Evolutionary conservation across 306 rosid species (phyloP).

Genomic region (Lupinus albus): DNA sequence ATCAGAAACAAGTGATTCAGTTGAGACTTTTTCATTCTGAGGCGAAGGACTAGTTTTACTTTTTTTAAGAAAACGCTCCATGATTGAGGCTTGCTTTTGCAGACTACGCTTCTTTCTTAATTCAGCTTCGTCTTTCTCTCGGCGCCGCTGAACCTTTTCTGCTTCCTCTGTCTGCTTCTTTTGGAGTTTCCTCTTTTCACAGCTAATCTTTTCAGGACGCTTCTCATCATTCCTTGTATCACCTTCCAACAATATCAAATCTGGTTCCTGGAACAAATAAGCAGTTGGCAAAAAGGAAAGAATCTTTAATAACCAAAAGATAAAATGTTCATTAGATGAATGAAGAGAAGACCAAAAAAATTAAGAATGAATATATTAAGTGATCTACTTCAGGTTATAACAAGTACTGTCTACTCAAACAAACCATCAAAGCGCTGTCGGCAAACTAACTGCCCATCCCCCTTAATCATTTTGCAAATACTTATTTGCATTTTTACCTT

Average conservation of each 20-base stretch:
- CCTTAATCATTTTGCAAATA: not conserved
- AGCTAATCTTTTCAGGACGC: conserved; percentile 51
- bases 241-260: conserved; percentile 45
- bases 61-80: conserved; percentile 71
- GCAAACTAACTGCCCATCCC: conserved; percentile 1
- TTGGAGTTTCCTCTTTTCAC: conserved; percentile 53
- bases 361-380: not conserved
- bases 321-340: conserved; percentile 4
- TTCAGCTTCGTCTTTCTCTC: conserved; percentile 69
- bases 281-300: not conserved
- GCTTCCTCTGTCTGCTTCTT: conserved; percentile 72
- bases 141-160: conserved; percentile 61
- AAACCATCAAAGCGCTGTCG: not conserved
- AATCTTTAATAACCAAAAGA: conserved; percentile 19
- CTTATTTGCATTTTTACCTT: not conserved
- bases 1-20: conserved; percentile 38
- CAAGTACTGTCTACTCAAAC: not conserved
- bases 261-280: conserved; percentile 54
- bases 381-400: not conserved
- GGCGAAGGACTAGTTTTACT: conserved; percentile 44
- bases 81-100: conserved; percentile 71
- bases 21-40: conserved; percentile 29
- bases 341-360: not conserved
- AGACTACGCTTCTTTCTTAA: conserved; percentile 55
- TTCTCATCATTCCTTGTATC: conserved; percentile 55